These are phyloP conservation scores for Zymoseptoria crescenta DNA, from an alignment of 2,329 filamentous ascomycete genomes.

Conservation along the genomic window DNA sequence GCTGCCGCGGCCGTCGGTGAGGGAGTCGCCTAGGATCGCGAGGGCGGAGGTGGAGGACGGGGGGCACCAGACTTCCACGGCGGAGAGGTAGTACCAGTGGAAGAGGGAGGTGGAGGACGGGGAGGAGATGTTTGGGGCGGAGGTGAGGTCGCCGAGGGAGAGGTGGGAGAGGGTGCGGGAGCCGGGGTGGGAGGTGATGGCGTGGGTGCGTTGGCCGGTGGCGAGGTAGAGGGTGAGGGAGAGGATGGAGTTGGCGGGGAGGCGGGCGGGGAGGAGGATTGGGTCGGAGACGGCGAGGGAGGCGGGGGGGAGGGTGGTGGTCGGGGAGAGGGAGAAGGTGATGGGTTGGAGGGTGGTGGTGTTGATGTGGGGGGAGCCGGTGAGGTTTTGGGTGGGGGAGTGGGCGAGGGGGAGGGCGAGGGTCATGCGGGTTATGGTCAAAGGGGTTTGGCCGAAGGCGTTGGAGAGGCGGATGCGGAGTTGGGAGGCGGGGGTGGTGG, in stretches of 20 bases:
- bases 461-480: conserved; percentile 59
- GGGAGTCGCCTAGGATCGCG: conserved; percentile 55
- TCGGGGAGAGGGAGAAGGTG: conserved; percentile 53
- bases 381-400: conserved; percentile 37
- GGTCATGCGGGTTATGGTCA: conserved; percentile 53
- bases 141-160: conserved; percentile 50
- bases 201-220: conserved; percentile 48
- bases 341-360: conserved; percentile 46
- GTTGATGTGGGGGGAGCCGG: conserved; percentile 49
- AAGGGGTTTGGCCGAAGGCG: conserved; percentile 52
- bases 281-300: no score
- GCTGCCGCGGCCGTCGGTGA: conserved; percentile 57
- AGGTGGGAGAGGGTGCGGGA: conserved; percentile 57
- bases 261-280: no score
- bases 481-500: conserved; percentile 46
- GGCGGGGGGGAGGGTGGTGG: conserved; percentile 45
- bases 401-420: conserved; percentile 45
- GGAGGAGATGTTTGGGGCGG: conserved; percentile 39
- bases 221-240: conserved; percentile 53
- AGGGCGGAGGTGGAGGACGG: conserved; percentile 40
- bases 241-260: conserved; percentile 44
- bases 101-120: conserved; percentile 27
- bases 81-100: conserved; percentile 54
- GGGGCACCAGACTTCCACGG: conserved; percentile 49
- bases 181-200: conserved; percentile 58